Evolutionary conservation across 345 rosid species (phyloP).

Genomic region (Zanthoxylum bungeanum): DNA sequence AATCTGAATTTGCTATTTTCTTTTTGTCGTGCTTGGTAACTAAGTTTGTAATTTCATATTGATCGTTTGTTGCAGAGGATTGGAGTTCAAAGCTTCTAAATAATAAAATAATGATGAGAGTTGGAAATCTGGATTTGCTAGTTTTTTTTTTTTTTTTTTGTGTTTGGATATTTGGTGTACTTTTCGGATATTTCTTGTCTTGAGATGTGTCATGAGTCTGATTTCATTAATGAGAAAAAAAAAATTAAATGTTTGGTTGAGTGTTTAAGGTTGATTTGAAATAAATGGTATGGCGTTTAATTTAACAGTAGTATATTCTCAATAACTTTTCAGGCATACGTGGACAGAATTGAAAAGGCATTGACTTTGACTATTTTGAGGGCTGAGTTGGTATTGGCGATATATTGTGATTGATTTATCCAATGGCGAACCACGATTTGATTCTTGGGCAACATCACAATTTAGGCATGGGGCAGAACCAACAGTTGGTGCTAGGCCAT

Average conservation of each 20-base stretch:
- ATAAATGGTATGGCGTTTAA: neutral
- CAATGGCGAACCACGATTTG: slow-evolving; percentile 81
- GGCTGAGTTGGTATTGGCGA: slow-evolving; percentile 10
- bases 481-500: slow-evolving; percentile 61
- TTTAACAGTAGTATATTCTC: neutral
- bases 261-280: neutral
- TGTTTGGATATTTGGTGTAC: slow-evolving; percentile 6
- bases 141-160: neutral
- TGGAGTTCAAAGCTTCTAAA: neutral
- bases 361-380: slow-evolving; percentile 4
- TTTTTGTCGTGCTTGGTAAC: too few species aligned
- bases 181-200: neutral
- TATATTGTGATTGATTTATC: slow-evolving; percentile 12
- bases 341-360: slow-evolving; percentile 5
- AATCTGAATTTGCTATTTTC: too few species aligned
- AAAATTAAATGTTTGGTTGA: neutral
- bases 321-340: slow-evolving; percentile 9
- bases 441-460: slow-evolving; percentile 68
- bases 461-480: slow-evolving; percentile 62
- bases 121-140: neutral
- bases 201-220: neutral
- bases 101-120: neutral
- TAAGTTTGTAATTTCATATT: too few species aligned
- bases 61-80: neutral
- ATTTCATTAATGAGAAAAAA: neutral